Evolutionary conservation across 257 asterid genomes (phyloP), one percentile per base, ranked within the genome.

Genomic region (Solanum tarijense): DNA sequence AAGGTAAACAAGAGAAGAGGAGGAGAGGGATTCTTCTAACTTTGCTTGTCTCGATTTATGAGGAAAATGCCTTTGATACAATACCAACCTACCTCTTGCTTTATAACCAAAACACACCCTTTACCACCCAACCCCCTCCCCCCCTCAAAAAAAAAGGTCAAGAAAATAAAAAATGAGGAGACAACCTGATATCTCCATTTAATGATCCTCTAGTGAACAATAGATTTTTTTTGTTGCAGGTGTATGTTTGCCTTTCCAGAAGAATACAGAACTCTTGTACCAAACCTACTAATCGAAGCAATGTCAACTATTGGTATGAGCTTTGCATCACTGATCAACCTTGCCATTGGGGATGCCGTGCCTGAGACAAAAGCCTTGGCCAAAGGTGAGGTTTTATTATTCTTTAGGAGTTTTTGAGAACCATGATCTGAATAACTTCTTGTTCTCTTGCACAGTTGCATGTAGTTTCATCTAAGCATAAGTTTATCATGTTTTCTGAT

Each of bases 361-460:
- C 98, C 99, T 78, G 99, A 97, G 96, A 97, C 99, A 41, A 97
- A 91, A 93, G 92, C 98, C 68, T 84, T 97, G 93, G 95, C 91
- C 39, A 97, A 97, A 94, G 99, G 99, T 95, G 86, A 86, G 69
- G 82, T 84, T 88, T 81, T 41, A 58, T 62, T 12, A 79, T 39
- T 58, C 43, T 85, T n/a, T 86, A 13, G 31, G 68, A 27, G 69
- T 71, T 82, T 23, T 43, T 27, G 14, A 38, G 43, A 86, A 23
- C 32, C 84, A 31, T 86, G 34, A 29, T 29, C 29, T 82, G 21
- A 48, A 48, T 27, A n/a, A 82, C 85, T 81, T 46, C 29, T 82
- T 29, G 29, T 31, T 82, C 29, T 82, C 68, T 82, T 82, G 69
- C 85, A 48, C 39, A 27, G 68, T 46, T 82, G 39, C 41, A 48